Percentiles rank a stretch among this genome's conserved stretches.
These are phyloP conservation scores for Botryotinia globosa DNA, from an alignment of 2,329 filamentous ascomycete genomes.

Conservation along the genomic window DNA sequence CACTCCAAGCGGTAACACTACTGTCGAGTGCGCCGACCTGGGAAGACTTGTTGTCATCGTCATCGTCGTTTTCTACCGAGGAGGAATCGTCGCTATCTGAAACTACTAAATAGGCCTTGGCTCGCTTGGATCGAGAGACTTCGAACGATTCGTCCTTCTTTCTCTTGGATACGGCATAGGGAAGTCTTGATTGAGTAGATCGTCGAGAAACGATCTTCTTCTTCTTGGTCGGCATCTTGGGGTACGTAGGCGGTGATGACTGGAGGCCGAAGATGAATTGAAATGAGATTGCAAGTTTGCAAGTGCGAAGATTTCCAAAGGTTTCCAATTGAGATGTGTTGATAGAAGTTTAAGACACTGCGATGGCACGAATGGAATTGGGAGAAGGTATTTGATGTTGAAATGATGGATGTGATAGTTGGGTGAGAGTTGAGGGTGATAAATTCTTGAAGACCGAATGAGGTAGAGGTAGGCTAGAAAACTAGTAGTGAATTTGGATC, in stretches of 20 bases:
- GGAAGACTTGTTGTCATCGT: not conserved
- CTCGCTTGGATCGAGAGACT: conserved; percentile 12
- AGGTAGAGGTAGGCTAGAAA: not conserved
- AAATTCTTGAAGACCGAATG: not conserved
- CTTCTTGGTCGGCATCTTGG: not conserved
- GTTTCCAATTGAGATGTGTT: not conserved
- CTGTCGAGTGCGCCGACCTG: not conserved
- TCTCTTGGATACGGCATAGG: not conserved
- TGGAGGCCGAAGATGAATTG: not conserved
- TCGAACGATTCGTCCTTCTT: conserved; percentile 1
- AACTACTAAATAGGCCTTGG: not conserved
- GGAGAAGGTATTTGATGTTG: not conserved
- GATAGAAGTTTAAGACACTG: not conserved
- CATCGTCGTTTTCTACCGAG: too few species aligned
- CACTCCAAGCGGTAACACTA: not conserved
- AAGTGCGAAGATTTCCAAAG: not conserved
- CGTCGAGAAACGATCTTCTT: not conserved
- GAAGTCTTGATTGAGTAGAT: not conserved
- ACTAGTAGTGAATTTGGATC: not conserved
- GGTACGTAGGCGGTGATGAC: not conserved
- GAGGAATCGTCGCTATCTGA: conserved; percentile 5
- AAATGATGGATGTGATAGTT: not conserved
- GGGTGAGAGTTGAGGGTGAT: not conserved
- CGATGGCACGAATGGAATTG: not conserved
- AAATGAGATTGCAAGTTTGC: not conserved